Evolutionary conservation across 371 early-diverging fungal genomes (phyloP).

Genomic region (Mucor plumbeus): DNA sequence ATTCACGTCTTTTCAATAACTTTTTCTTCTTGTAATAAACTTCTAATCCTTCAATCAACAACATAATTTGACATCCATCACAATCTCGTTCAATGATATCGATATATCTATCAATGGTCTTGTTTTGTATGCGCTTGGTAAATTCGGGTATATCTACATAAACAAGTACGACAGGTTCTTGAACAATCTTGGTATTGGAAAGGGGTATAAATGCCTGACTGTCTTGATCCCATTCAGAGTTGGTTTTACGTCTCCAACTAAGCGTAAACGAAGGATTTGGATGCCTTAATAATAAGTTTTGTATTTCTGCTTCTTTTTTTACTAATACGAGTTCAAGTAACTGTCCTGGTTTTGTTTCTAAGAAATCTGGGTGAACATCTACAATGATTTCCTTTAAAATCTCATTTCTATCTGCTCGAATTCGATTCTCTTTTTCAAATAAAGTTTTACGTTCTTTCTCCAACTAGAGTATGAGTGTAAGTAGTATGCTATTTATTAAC

Average conservation of each 20-base stretch:
- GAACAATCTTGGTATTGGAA: conserved; percentile 29
- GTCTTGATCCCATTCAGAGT: conserved; percentile 56
- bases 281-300: conserved; percentile 17
- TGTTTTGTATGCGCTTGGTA: conserved; percentile 30
- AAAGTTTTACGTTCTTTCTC: conserved; percentile 48
- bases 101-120: conserved; percentile 27
- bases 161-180: conserved; percentile 50
- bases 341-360: conserved; percentile 35
- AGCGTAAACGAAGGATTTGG: conserved; percentile 32
- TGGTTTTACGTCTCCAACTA: conserved; percentile 55
- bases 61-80: conserved; percentile 36
- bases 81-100: conserved; percentile 23
- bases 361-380: conserved; percentile 44
- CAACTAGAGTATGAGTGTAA: conserved; percentile 20
- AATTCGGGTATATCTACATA: conserved; percentile 47
- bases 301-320: conserved; percentile 39
- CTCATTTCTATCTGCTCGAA: conserved; percentile 43
- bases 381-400: conserved; percentile 61
- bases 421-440: conserved; percentile 48
- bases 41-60: conserved; percentile 63
- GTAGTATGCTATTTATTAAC: no score
- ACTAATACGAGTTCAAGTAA: conserved; percentile 37
- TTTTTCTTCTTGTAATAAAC: conserved; percentile 52
- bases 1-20: conserved; percentile 35
- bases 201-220: conserved; percentile 55